Percentiles rank a stretch among this genome's conserved stretches.
Evolutionary conservation across 257 asterid species (phyloP).

Genomic region (Solanum chiquidenum): DNA sequence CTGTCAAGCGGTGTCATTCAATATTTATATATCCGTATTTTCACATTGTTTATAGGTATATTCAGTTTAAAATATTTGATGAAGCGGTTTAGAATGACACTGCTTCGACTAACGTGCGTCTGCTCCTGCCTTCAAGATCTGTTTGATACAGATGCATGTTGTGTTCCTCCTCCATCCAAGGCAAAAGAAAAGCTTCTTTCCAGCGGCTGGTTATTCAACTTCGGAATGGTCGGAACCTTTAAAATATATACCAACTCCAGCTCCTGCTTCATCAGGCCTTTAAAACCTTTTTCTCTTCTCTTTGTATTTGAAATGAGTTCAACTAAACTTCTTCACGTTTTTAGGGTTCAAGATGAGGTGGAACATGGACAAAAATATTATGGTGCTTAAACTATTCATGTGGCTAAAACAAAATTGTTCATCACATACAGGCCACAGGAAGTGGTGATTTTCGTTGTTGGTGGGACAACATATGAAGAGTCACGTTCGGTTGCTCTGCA

Average conservation of each 20-base stretch:
- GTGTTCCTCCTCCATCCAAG: not conserved
- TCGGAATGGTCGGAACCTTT: not conserved
- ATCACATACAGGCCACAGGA: slow-evolving; percentile 65
- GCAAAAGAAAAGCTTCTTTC: not conserved
- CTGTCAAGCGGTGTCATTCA: not conserved
- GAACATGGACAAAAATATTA: not conserved
- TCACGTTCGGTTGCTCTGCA: slow-evolving; percentile 78
- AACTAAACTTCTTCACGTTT: not conserved
- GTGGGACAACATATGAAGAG: slow-evolving; percentile 97
- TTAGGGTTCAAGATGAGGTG: not conserved
- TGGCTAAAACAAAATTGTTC: not conserved
- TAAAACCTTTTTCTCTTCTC: not conserved
- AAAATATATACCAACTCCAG: not conserved
- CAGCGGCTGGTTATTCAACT: not conserved
- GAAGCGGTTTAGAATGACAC: not conserved
- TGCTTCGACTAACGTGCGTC: not conserved
- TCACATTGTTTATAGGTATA: not conserved
- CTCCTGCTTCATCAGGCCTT: not conserved
- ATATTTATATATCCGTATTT: not conserved
- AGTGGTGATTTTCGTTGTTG: slow-evolving; percentile 78
- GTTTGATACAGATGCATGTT: not conserved
- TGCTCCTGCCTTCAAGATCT: not conserved
- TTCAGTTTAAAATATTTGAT: not conserved
- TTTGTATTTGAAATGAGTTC: not conserved
- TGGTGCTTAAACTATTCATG: not conserved